Percentiles rank a stretch among this genome's conserved stretches.
These are phyloP conservation scores for Lactarius vividus DNA, from an alignment of 768 basidiomycete species.

Conservation along the genomic window DNA sequence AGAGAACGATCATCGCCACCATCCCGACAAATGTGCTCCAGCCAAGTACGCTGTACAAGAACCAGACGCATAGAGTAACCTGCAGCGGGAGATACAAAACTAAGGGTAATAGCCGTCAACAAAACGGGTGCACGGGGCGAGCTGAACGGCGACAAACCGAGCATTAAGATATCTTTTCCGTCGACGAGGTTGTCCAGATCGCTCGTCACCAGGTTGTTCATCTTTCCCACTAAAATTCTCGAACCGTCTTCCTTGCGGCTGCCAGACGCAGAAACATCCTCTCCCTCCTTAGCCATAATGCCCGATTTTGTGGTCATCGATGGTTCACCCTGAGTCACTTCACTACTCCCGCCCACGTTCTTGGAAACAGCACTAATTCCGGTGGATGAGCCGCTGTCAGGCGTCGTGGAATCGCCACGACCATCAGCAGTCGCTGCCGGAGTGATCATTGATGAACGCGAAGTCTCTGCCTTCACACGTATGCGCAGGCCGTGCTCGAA, in stretches of 20 bases:
- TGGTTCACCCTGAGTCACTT: slow-evolving; percentile 9
- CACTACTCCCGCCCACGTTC: slow-evolving; percentile 14
- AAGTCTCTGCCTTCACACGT: slow-evolving; percentile 44
- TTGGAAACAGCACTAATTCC: slow-evolving; percentile 9
- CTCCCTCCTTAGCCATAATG: slow-evolving; percentile 25
- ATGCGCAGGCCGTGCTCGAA: slow-evolving; percentile 57
- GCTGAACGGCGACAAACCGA: slow-evolving; percentile 8
- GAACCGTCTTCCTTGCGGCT: slow-evolving; percentile 21
- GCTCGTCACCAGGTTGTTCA: slow-evolving; percentile 73
- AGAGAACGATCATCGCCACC: slow-evolving; percentile 38
- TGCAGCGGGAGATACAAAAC: slow-evolving; percentile 43
- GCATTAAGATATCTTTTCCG: slow-evolving; percentile 31
- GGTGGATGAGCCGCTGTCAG: slow-evolving; percentile 30
- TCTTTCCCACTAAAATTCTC: slow-evolving; percentile 63
- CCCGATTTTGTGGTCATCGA: slow-evolving; percentile 18
- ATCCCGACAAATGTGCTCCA: slow-evolving; percentile 49
- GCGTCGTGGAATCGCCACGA: slow-evolving; percentile 25
- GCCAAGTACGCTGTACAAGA: slow-evolving; percentile 46
- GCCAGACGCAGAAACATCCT: not conserved
- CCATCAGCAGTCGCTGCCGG: slow-evolving; percentile 23
- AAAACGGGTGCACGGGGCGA: not conserved
- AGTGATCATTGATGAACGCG: slow-evolving; percentile 28
- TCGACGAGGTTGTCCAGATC: slow-evolving; percentile 43
- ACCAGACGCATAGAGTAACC: slow-evolving; percentile 39
- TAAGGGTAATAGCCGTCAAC: slow-evolving; percentile 3